phyloP scores from a whole-genome alignment of 1,284 basidiomycete species.

The Exobasidium cylindrosporum region DNA sequence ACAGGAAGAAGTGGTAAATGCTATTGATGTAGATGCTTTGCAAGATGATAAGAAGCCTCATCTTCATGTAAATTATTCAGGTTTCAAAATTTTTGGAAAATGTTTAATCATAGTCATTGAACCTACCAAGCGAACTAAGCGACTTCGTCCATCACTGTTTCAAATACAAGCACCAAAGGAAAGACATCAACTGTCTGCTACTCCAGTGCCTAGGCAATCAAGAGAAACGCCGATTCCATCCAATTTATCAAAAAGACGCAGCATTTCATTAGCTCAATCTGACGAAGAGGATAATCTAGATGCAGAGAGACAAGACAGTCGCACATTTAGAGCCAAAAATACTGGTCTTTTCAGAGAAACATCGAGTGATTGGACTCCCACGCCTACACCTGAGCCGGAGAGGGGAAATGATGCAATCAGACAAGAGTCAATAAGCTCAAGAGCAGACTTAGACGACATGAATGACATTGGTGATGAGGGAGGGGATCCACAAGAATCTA shows the following conservation, averaged over 20 bases:
- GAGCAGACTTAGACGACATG: background rate
- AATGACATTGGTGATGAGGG: background rate
- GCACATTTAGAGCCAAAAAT: background rate
- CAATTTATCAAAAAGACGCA: background rate
- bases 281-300: constrained; percentile 2
- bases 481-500: background rate
- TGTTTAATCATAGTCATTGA: constrained; percentile 5
- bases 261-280: background rate
- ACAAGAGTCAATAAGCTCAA: background rate
- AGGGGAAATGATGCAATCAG: background rate
- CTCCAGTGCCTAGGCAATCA: background rate
- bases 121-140: background rate
- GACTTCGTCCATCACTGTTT: constrained; percentile 3
- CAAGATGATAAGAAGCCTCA: constrained; percentile 11
- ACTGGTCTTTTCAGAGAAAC: constrained; percentile 2
- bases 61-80: background rate
- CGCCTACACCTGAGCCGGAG: constrained; percentile 7
- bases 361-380: constrained; percentile 7
- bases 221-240: background rate
- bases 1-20: background rate
- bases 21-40: constrained; percentile 3
- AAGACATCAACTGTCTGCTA: constrained; percentile 1
- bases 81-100: constrained; percentile 8
- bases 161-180: background rate
- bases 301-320: background rate